Conservation (phyloP, 2,329 filamentous ascomycete genomes). For the Trichoderma endophyticum region DNA sequence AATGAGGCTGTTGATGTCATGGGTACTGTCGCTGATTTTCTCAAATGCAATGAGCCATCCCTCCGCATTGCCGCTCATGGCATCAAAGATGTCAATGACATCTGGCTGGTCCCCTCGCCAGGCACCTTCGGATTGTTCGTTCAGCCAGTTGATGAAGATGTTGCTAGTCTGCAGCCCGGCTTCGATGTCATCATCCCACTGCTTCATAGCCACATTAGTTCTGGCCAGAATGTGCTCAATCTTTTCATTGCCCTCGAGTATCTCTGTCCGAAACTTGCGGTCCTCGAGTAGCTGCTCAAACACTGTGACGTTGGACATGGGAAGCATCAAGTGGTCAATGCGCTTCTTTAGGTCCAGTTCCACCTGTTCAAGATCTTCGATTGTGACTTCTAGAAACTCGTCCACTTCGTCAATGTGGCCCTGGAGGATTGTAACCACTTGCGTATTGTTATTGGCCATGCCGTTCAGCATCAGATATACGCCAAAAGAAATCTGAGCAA, state of each 20-base stretch:
- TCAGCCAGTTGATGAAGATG: constrained; percentile 74
- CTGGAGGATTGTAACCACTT: constrained; percentile 86
- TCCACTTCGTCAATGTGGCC: constrained; percentile 93
- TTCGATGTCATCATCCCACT: constrained; percentile 73
- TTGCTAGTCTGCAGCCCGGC: constrained; percentile 74
- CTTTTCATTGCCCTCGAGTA: constrained; percentile 82
- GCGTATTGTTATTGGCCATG: constrained; percentile 81
- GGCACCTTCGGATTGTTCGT: constrained; percentile 58
- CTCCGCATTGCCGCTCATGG: constrained; percentile 90
- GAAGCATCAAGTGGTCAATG: constrained; percentile 74
- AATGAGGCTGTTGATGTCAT: constrained; percentile 66
- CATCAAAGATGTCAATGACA: constrained; percentile 70
- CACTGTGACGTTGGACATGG: constrained; percentile 74
- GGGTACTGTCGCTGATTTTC: constrained; percentile 69
- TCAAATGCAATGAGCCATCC: constrained; percentile 83
- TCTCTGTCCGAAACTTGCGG: constrained; percentile 73
- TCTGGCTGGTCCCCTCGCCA: constrained; percentile 61
- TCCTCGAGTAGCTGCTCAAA: constrained; percentile 90
- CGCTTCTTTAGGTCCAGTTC: constrained; percentile 75
- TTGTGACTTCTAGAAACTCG: constrained; percentile 79
- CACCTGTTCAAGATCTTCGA: constrained; percentile 79
- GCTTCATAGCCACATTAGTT: constrained; percentile 71
- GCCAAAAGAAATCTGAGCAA: constrained; percentile 90
- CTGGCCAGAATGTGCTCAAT: constrained; percentile 87
- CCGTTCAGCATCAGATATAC: constrained; percentile 82